Percentiles rank a stretch among this genome's conserved stretches.
Conservation (phyloP, 176 grass and related monocot genomes). For the Guadua angustifolia region DNA sequence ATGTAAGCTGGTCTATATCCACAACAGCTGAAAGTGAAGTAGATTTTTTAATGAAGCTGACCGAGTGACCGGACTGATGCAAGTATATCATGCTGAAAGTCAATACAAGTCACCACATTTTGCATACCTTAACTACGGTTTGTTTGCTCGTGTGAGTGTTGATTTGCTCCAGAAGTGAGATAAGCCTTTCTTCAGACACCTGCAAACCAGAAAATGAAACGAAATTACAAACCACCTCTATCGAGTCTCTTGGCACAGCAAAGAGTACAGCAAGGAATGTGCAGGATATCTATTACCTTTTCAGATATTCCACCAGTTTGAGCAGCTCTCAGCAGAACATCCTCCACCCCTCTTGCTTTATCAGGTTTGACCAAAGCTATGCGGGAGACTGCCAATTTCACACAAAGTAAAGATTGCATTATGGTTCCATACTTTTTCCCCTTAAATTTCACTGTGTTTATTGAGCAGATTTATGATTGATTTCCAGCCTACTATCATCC, state of each 20-base stretch:
- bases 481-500: not conserved
- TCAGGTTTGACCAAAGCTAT: constrained; percentile 98
- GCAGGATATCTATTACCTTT: constrained; percentile 55
- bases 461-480: not conserved
- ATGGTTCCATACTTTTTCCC: not conserved
- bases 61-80: not conserved
- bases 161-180: constrained; percentile 79
- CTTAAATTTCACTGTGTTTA: not conserved
- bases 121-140: constrained; percentile 87
- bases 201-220: constrained; percentile 49
- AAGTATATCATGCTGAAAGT: not conserved
- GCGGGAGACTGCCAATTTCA: constrained; percentile 61
- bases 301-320: constrained; percentile 91
- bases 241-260: not conserved
- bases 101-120: not conserved
- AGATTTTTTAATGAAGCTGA: not conserved
- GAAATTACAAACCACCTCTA: not conserved
- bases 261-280: constrained; percentile 3
- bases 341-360: constrained; percentile 95
- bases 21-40: not conserved
- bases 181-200: constrained; percentile 86
- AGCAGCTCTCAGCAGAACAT: constrained; percentile 84
- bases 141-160: constrained; percentile 78
- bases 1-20: constrained; percentile 3
- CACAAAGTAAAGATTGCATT: not conserved